phyloP scores from a whole-genome alignment of 2,329 filamentous ascomycete genomes.

The Beauveria sp. region DNA sequence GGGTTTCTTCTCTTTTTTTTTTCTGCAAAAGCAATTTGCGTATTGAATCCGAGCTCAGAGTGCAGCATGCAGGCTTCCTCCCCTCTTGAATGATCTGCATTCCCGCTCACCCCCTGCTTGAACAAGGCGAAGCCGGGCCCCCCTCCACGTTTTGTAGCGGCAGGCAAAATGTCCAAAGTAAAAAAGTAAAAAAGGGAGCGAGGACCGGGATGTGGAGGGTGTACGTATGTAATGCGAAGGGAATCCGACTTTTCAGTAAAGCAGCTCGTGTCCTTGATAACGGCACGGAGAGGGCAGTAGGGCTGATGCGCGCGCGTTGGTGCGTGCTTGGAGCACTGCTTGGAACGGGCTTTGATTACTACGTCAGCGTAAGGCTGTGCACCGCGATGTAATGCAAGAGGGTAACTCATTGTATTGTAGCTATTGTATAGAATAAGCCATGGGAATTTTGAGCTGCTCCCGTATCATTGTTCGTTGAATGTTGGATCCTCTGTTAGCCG shows the following conservation, averaged over 20 bases:
- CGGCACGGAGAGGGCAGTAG: not conserved
- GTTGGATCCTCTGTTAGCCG: too few relatives aligned
- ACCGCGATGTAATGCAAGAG: too few relatives aligned
- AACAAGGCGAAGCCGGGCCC: not conserved
- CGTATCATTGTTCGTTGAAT: too few relatives aligned
- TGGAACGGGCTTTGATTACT: not conserved
- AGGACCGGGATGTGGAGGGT: not conserved
- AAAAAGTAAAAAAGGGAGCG: not conserved
- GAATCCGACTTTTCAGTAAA: not conserved
- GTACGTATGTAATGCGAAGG: not conserved
- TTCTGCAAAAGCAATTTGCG: too few relatives aligned
- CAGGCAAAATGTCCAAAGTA: too few relatives aligned
- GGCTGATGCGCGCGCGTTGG: not conserved
- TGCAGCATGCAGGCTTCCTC: too few relatives aligned
- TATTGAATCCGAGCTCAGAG: too few relatives aligned
- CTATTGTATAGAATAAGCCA: too few relatives aligned
- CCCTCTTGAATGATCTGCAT: too few relatives aligned
- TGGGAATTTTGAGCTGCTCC: too few relatives aligned
- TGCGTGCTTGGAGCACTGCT: not conserved
- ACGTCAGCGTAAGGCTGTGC: not conserved
- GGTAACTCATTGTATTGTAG: not conserved
- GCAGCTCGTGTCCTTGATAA: not conserved
- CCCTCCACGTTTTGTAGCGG: not conserved
- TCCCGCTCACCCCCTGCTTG: too few relatives aligned
- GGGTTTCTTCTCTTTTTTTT: too few relatives aligned